Evolutionary conservation across 1,139 yeast genomes (phyloP), one percentile per base, ranked within the genome.

Genomic region (Protomyces pachydermus): DNA sequence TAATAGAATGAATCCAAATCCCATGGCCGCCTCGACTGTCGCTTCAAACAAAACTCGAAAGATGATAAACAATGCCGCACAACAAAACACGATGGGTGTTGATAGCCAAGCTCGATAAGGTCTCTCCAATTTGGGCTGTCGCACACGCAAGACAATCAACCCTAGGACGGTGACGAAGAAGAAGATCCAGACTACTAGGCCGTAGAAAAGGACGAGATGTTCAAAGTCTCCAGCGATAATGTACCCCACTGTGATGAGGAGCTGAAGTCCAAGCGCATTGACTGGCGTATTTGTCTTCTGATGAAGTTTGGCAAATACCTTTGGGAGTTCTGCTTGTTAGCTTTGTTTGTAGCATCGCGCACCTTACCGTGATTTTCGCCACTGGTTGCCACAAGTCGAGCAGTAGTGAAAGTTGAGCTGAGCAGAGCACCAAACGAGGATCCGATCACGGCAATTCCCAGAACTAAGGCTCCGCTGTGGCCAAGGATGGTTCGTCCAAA

Each of bases 341-440:
- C 23, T 10, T 42, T 16, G 12, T 20, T n/a, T 18, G 48, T 28
- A 5, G 18, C 20, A 20, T 28, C 8, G 12, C 2, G 8, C 2
- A 16, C 5, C 48, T 16, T 42, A 42, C 48, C 48, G 25, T 42
- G 20, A 42, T 42, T 77, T 48, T 73, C 72, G 1, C 78, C 78
- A 1, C 78, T 72, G 3, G 78, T 70, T 56, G 77, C 76, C 1
- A 76, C 73, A 25, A 78, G 69, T 6, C 79, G 72, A 1, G 78
- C 75, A 1, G 78, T 72, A 14, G 78, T 73, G 65, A 77, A 76
- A 14, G 73, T 70, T 2, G 78, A 72, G 1, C 80, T 80, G 66
- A 78, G 78, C 46, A 78, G 68, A 1, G 80, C 78, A 1, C 80
- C 80, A 5, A 77, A 68, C 61, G 80, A 78, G 1, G 79, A 76